Evolutionary conservation across 257 asterid genomes (phyloP), one percentile per base, ranked within the genome.

Genomic region (Linaria vulgaris): DNA sequence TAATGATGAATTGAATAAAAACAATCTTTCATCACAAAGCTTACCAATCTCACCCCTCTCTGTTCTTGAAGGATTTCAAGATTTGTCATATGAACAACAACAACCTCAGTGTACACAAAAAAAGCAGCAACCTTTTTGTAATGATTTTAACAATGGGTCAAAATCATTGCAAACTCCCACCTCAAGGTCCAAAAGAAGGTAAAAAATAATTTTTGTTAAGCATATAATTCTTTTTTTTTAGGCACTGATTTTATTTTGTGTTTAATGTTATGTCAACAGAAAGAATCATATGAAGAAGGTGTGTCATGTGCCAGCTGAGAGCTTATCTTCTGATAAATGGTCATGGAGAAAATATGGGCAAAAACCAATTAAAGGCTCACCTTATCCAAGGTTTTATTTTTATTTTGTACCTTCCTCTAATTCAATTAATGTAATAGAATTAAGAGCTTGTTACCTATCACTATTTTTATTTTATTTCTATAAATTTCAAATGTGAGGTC

Each of bases 331-430:
- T 12, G 82, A 77, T 14, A 15, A 4, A 58, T 77, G 82, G 82
- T 61, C 75, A 46, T 77, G 82, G 82, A 72, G 82, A 66, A 77
- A 77, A 61, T 77, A 77, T 59, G 82, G 82, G 9, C 82, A 77
- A 67, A 77, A 77, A 61, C 82, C 82, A 22, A 77, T 77, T 16
- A 77, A 77, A 30, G 76, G 82, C 45, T 77, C 82, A 1, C 82
- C 82, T n/a, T 72, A 44, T 64, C 82, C 82, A 13, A 72, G 82
- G 82, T 77, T 55, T 5, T 14, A n/a, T 13, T 37, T 16, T 58
- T 9, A 48, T 0, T 15, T n/a, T 48, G 22, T 17, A 48, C n/a
- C 1, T 9, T 17, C 16, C 19, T 22, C 16, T 6, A 17, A n/a
- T n/a, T 17, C 25, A 6, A 9, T 48, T 48, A 9, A 17, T 1